Base-by-base conservation (phyloP, 108 stramenopile genomes). In the Schizochytrium sp. region DNA sequence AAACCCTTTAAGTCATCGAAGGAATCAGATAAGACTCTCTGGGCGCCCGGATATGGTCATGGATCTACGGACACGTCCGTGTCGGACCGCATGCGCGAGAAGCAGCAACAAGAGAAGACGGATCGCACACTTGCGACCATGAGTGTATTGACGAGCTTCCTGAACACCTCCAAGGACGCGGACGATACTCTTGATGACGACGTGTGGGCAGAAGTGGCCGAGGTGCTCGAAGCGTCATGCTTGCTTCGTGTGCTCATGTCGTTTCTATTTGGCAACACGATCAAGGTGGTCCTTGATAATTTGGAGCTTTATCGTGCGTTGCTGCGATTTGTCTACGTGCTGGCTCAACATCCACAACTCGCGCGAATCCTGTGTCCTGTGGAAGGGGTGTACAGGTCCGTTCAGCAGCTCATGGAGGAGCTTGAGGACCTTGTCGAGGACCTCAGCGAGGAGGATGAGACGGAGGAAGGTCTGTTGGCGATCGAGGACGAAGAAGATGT, bases 371-470 rank as follows among this genome's bases (percentile, higher is more conserved):
- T 83, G 51, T 53, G 45, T 34, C 76, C 76, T 12, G 76, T 83
- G 76, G 51, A 83, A 21, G 76, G 51, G 8, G 51, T 83, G 23
- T 83, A 83, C 76, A 43, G 76, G 8, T 83, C 76, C 28, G 25
- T 83, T 14, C 23, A 83, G 48, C 48, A 83, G 28, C 76, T 83
- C 5, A 83, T 83, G 76, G 45, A 47, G 51, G 76, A 83, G 5
- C 51, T 83, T 16, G 76, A 83, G 76, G 76, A 83, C n/a, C 76
- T 83, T 12, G n/a, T 83, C 16, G 76, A 83, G 19, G 76, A 83
- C 28, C n/a, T 83, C 6, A 83, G 76, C 51, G 76, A 83, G 51
- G 76, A 83, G 45, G 76, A 47, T 34, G 76, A 83, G 25, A 18
- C 51, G 10, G 76, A 83, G 28, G 76, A 83, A 34, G 34, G 34